Percentiles rank a stretch among this genome's conserved stretches.
phyloP scores from a whole-genome alignment of 805 yeast genomes.

The Saturnispora ahearnii region DNA sequence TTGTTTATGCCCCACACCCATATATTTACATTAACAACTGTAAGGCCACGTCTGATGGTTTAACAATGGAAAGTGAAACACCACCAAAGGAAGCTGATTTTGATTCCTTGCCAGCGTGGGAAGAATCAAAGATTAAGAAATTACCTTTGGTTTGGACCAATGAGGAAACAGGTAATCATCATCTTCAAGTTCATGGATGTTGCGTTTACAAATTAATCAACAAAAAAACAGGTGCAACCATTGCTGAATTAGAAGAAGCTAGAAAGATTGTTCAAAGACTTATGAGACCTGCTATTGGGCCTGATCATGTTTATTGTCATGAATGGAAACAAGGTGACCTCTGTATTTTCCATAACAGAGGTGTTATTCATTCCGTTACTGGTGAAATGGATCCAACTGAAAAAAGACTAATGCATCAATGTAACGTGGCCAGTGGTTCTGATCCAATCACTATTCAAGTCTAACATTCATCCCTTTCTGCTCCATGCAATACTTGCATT shows the following conservation, averaged over 20 bases:
- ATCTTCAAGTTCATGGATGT: slow-evolving; percentile 82
- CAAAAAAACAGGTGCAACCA: slow-evolving; percentile 48
- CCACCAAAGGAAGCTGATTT: slow-evolving; percentile 55
- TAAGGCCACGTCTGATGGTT: slow-evolving; percentile 75
- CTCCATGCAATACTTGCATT: background rate
- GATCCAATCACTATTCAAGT: slow-evolving; percentile 40
- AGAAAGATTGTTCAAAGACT: slow-evolving; percentile 60
- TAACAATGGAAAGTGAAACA: slow-evolving; percentile 69
- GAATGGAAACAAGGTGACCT: slow-evolving; percentile 79
- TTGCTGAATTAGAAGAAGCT: slow-evolving; percentile 60
- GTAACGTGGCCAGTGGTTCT: slow-evolving; percentile 76
- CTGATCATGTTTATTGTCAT: slow-evolving; percentile 68
- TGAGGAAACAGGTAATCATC: slow-evolving; percentile 75
- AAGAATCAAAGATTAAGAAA: slow-evolving; percentile 61
- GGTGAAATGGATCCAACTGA: slow-evolving; percentile 78
- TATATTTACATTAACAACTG: slow-evolving; percentile 78
- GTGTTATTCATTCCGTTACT: slow-evolving; percentile 88
- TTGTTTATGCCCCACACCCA: slow-evolving; percentile 88
- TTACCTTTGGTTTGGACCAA: slow-evolving; percentile 90
- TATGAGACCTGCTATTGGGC: slow-evolving; percentile 81
- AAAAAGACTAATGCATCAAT: slow-evolving; percentile 84
- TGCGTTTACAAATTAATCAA: slow-evolving; percentile 60
- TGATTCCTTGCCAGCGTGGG: slow-evolving; percentile 76
- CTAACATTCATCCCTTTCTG: slow-evolving; percentile 36
- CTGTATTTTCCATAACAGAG: slow-evolving; percentile 79